A percentile compares a stretch with the other conserved stretches of the same genome.
Conservation (phyloP, 108 stramenopile species). For the Asterionellopsis glacialis region DNA sequence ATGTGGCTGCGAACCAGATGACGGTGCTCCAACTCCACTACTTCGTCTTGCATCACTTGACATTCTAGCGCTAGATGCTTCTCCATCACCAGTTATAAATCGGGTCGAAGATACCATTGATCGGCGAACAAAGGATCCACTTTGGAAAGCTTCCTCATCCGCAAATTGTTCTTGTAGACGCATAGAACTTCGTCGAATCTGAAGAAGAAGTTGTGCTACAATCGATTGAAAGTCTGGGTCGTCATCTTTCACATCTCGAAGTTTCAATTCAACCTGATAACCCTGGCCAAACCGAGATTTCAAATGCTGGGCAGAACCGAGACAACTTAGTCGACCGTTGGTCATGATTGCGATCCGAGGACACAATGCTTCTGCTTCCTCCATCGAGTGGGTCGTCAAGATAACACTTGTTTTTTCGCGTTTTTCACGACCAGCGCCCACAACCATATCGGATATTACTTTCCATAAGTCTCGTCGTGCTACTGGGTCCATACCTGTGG, state of each 20-base stretch:
- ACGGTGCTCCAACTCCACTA: too few relatives aligned
- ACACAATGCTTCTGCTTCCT: conserved; percentile 91
- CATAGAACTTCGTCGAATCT: not conserved
- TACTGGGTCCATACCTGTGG: conserved; percentile 60
- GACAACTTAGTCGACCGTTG: conserved; percentile 65
- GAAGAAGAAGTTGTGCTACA: conserved; percentile 9
- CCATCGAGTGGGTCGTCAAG: conserved; percentile 76
- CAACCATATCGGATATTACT: conserved; percentile 13
- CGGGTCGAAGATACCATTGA: too few relatives aligned
- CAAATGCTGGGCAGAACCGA: conserved; percentile 71
- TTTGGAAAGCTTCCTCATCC: conserved; percentile 2
- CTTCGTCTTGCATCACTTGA: too few relatives aligned
- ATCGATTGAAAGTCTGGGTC: too few relatives aligned
- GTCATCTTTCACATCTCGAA: too few relatives aligned
- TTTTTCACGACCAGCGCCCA: not conserved
- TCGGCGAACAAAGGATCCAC: conserved; percentile 1
- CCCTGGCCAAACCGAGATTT: conserved; percentile 55
- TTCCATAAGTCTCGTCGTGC: conserved; percentile 51
- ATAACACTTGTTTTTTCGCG: conserved; percentile 40
- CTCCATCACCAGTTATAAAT: too few relatives aligned
- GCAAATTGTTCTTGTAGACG: conserved; percentile 2
- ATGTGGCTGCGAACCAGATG: too few relatives aligned
- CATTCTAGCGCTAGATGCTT: too few relatives aligned
- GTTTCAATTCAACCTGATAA: conserved; percentile 45
- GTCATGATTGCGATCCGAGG: conserved; percentile 91